Base-by-base conservation (phyloP, 305 asterid species). In the Fraxinus latifolia region DNA sequence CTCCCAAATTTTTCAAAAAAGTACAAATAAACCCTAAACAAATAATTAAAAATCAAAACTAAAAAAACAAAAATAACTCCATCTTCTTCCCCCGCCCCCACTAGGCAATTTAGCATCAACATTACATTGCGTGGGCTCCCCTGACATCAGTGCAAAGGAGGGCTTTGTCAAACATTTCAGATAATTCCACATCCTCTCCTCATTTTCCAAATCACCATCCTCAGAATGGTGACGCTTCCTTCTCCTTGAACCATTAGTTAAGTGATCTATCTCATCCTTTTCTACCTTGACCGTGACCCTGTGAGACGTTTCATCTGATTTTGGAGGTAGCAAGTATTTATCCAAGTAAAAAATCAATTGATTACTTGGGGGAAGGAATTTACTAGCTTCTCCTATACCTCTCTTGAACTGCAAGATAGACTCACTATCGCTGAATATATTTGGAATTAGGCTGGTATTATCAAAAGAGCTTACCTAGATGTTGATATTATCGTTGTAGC, bases 321-420 rank as follows among this genome's bases (percentile, higher is more conserved):
- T 92, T 72, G 87, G 88, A 67, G 97, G 97, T 79, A 96, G 86
- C 2, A 85, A 82, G 79, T 94, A 92, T 53, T 92, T 90, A 86
- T 91, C 97, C 89, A 93, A 83, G 89, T 94, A 97, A 72, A 94
- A 88, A 78, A 89, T 79, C 88, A 96, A 83, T 14, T 83, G 93
- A 86, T 85, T 91, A 83, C 79, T 84, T 62, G 87, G 72, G 0
- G 98, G 98, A 79, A 95, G 93, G 82, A 95, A 94, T 77, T 91
- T 95, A 80, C 88, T 92, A 39, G 97, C 98, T 90, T 94, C 98
- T 87, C 91, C 99, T 94, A 91, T 82, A 68, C 99, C 98, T 86
- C 89, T 92, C 85, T 89, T 87, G 89, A 94, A 94, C 88, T 92
- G 99, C 85, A 89, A 84, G 75, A 94, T 84, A 50, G 97, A 91